Base-by-base conservation (phyloP, 495 filamentous ascomycete genomes). In the Hyaloscypha hepaticicola region DNA sequence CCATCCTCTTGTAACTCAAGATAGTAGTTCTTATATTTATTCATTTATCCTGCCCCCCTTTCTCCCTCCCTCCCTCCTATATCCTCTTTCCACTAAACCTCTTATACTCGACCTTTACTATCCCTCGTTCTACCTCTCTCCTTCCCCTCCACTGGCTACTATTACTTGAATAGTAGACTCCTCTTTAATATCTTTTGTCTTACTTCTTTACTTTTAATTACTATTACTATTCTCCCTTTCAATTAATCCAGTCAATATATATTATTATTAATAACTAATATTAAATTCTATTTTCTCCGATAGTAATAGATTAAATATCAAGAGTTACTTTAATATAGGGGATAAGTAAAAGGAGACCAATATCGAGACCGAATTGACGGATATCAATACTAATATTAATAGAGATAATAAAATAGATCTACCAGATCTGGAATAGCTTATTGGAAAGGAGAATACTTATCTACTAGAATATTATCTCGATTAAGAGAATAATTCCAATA, bases 391-490 rank as follows among this genome's bases (percentile, higher is more conserved):
- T 29, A 50, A 64, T 64, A 50, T 57, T 27, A 24, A 64, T 26
- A 38, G 62, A 65, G 38, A 65, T 38, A 24, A 53, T 33, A 56
- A 65, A 56, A 56, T 14, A 65, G 38, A 66, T 51, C 31, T 62
- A 38, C 58, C 51, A 64, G 63, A 65, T 65, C 63, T 60, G 56
- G 53, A 58, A 31, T 64, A 34, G 62, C 1, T 58, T 53, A 48
- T 27, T 58, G 16, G 25, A 52, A 50, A 63, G n/a, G 73, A 75
- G 27, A 75, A 76, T 58, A 65, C 74, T 61, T 65, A 77, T 58
- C 62, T 68, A 41, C 72, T 68, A 49, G 70, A 78, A 64, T 78
- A 75, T 65, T 77, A 78, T 61, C 70, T 76, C 50, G 58, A 75
- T 58, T 60, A 73, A 68, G 70, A 75, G 52, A 38, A 55, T 22